Base-by-base conservation (phyloP, 768 basidiomycete genomes). In the Boletus huronensis region DNA sequence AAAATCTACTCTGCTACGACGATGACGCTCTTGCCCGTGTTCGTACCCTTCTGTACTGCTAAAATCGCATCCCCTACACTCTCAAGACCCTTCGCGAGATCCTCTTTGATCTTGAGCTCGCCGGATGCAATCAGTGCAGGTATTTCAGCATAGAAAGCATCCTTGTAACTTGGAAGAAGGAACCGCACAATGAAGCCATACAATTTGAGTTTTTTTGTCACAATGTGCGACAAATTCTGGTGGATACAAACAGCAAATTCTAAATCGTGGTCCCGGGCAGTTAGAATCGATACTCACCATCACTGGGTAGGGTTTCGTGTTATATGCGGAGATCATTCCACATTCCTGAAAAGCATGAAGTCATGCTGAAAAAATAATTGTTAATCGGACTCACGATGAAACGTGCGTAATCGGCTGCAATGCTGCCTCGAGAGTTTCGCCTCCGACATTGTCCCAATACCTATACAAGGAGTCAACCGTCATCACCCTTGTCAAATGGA, bases 341-440 rank as follows among this genome's bases (percentile, higher is more conserved):
- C 78, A 63, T 60, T 79, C 78, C 64, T 65, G 35, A 34, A 31
- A 48, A 39, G 9, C 34, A 29, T 38, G 7, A 25, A 8, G 17
- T 16, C 11, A 39, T 21, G 17, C 6, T 4, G 8, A 11, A 19
- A 26, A 26, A 25, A 5, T 0, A 1, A 14, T 14, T 23, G 6
- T 10, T 11, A 9, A 9, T 36, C 25, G 16, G 23, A 57, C 70
- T 55, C 21, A 74, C 63, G 35, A 85, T 75, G 56, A 87, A 81
- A 5, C 82, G 66, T 0, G 81, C n/a, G n/a, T n/a, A n/a, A n/a
- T n/a, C n/a, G n/a, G n/a, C n/a, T n/a, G n/a, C n/a, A n/a, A n/a
- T 1, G 81, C 84, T 13, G 76, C 74, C 16, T 85, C 83, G 11
- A 87, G 71, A 0, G 77, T 79, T 52, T 81, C 76, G 0, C 83